Conservation (phyloP, 1,284 basidiomycete species). For the Coriolopsis trogii region DNA sequence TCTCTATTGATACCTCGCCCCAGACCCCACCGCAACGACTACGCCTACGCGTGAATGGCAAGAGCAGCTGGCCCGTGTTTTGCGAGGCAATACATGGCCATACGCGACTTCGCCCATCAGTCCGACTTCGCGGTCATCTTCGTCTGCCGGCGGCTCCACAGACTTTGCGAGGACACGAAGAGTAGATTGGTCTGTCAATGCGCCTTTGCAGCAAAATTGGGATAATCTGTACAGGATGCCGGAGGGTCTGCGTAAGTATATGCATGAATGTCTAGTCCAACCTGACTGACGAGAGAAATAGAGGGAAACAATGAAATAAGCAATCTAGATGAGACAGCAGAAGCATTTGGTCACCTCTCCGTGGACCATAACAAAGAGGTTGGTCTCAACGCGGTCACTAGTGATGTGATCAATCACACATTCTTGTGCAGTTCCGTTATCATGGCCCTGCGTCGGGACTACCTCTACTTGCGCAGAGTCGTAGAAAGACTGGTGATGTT, state of each 20-base stretch:
- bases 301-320: constrained; percentile 28
- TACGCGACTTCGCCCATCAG: constrained; percentile 16
- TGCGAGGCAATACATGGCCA: constrained; percentile 22
- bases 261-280: not conserved
- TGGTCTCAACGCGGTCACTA: not conserved
- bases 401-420: too few species aligned
- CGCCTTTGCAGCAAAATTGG: constrained; percentile 22
- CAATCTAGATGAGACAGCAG: constrained; percentile 52
- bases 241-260: constrained; percentile 15
- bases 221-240: constrained; percentile 27
- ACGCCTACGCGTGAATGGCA: constrained; percentile 79
- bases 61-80: constrained; percentile 61
- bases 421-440: constrained; percentile 76
- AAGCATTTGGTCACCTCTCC: constrained; percentile 77
- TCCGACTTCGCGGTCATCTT: constrained; percentile 20
- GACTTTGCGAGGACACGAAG: constrained; percentile 23
- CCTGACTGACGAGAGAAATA: not conserved
- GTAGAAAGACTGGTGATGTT: constrained; percentile 59
- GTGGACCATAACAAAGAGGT: constrained; percentile 83
- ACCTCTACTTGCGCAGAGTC: constrained; percentile 69
- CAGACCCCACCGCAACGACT: constrained; percentile 62
- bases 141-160: constrained; percentile 8
- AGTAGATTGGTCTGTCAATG: constrained; percentile 26
- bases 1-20: constrained; percentile 3
- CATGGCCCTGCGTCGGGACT: constrained; percentile 78